Base-by-base conservation (phyloP, 2,329 filamentous ascomycete genomes). In the Penicillium sp. region DNA sequence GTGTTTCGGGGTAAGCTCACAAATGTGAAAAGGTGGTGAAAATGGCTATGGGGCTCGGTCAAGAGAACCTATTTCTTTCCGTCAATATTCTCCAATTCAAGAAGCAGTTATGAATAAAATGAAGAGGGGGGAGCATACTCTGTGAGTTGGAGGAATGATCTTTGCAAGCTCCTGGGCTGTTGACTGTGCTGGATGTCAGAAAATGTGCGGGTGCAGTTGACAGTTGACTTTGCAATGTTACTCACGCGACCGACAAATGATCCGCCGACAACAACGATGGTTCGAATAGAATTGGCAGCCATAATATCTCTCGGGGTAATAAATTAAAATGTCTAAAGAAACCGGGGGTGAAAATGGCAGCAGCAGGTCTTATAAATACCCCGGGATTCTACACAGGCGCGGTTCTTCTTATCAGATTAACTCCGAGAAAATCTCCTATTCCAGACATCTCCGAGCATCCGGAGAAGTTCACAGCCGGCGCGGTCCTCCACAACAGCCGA, bases 11-110 rank as follows among this genome's bases (percentile, higher is more conserved):
- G 14, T n/a, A n/a, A 5, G 13, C 66, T 58, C 60, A 72, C 69
- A 43, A 73, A 73, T 24, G 67, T 64, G 48, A 73, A 73, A 1
- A 73, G 58, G 40, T 73, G 70, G 42, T 74, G 68, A 49, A 71
- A 73, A 39, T 73, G 70, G 21, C 67, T 73, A 50, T 73, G 71
- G 4, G 68, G 59, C 37, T 73, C 70, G 11, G 70, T 64, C 5
- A 73, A 40, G 13, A 73, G 62, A 11, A 73, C 61, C 67, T 72
- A 40, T 9, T 14, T 14, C n/a, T 6, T 19, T n/a, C 3, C 14
- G 9, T 26, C 19, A 37, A 40, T 36, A 23, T 10, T n/a, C n/a
- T n/a, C n/a, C n/a, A n/a, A n/a, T n/a, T n/a, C n/a, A n/a, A n/a
- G n/a, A n/a, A n/a, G 16, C 21, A 42, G 18, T 46, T 14, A 23